These are phyloP conservation scores for Musa troglodytarum DNA, from an alignment of 176 grass and related monocot genomes.

Conservation along the genomic window DNA sequence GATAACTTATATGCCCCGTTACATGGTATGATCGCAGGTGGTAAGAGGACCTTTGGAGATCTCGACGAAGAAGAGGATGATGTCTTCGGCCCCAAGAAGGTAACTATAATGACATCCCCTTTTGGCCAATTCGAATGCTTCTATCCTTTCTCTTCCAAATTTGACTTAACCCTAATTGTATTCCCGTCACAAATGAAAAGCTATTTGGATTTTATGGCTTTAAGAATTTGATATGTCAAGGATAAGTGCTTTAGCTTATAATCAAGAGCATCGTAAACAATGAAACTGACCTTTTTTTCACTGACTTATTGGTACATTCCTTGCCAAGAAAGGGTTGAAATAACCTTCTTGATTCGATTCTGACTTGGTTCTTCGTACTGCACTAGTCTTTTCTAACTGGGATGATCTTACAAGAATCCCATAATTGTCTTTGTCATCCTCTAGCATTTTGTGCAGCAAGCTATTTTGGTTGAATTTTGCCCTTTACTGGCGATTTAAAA, in stretches of 20 bases:
- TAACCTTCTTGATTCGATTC: not conserved
- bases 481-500: too few relatives aligned
- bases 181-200: too few relatives aligned
- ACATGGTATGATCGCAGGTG: slow-evolving; percentile 26
- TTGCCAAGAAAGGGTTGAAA: too few relatives aligned
- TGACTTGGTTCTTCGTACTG: not conserved
- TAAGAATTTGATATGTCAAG: too few relatives aligned
- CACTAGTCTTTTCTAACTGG: not conserved
- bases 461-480: too few relatives aligned
- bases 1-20: not conserved
- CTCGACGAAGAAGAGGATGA: slow-evolving; percentile 82
- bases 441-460: not conserved
- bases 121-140: too few relatives aligned
- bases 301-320: too few relatives aligned
- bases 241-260: too few relatives aligned
- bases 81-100: slow-evolving; percentile 73
- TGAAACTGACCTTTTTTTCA: too few relatives aligned
- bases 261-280: too few relatives aligned
- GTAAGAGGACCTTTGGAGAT: slow-evolving; percentile 67
- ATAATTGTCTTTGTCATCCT: not conserved
- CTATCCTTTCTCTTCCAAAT: not conserved
- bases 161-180: too few relatives aligned
- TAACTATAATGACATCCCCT: not conserved
- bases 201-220: too few relatives aligned
- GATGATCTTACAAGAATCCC: not conserved